phyloP scores from a whole-genome alignment of 2,329 filamentous ascomycete species.

The Pseudogymnoascus sp. region DNA sequence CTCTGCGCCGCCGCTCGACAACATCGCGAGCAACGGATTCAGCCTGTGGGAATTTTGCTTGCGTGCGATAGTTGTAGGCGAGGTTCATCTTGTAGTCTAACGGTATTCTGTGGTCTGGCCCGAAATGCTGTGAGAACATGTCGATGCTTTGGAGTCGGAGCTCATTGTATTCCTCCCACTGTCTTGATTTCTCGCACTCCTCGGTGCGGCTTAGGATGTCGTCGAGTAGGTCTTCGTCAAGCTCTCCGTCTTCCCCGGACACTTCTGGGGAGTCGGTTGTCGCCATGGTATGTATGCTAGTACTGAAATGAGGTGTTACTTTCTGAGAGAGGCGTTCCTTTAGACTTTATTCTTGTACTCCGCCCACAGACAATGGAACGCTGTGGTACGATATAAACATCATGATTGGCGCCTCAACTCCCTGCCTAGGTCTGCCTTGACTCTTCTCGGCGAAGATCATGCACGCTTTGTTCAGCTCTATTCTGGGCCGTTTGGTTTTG shows the following conservation, averaged over 20 bases:
- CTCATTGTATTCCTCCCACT: background rate
- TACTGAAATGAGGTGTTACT: background rate
- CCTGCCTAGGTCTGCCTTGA: background rate
- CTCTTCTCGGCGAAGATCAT: background rate
- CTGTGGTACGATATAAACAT: background rate
- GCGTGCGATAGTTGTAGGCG: background rate
- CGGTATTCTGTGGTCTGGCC: background rate
- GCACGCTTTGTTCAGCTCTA: background rate
- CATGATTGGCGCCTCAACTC: background rate
- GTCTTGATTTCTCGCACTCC: background rate
- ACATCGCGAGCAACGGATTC: background rate
- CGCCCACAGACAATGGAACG: background rate
- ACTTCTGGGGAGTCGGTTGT: background rate
- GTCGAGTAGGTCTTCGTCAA: background rate
- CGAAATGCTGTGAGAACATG: background rate
- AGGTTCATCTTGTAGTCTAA: background rate
- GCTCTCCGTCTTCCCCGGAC: background rate
- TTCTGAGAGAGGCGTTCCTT: background rate
- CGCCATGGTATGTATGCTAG: background rate
- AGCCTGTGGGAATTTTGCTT: background rate
- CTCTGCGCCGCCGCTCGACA: background rate
- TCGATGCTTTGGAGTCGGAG: background rate
- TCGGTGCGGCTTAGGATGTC: background rate
- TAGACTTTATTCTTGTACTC: background rate
- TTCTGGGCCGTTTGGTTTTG: background rate